phyloP scores from a whole-genome alignment of 805 yeast species.

The Kodamaea jinghongensis region DNA sequence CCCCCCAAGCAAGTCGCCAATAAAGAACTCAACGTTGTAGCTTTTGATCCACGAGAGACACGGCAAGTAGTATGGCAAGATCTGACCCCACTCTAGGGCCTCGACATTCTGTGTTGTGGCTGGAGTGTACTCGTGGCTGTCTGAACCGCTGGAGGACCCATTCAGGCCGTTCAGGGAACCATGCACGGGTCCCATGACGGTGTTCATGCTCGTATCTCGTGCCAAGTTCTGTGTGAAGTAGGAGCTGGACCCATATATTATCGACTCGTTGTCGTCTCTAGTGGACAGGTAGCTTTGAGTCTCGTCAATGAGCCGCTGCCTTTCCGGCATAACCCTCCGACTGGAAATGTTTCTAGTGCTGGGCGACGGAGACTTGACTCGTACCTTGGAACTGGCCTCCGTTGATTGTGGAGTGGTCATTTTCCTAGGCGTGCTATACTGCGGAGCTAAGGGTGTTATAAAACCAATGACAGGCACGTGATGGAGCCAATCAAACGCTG shows the following conservation, averaged over 20 bases:
- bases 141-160: neutral
- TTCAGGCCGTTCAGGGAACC: neutral
- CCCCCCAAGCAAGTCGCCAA: slow-evolving; percentile 78
- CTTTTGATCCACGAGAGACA: slow-evolving; percentile 63
- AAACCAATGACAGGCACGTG: no score
- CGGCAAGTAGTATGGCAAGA: slow-evolving; percentile 64
- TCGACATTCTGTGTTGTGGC: slow-evolving; percentile 19
- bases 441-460: neutral
- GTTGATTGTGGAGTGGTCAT: neutral
- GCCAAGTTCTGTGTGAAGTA: neutral
- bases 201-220: neutral
- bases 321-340: slow-evolving; percentile 17
- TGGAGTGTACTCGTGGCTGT: slow-evolving; percentile 21
- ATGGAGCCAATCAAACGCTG: no score
- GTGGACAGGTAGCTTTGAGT: neutral
- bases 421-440: neutral
- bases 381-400: neutral
- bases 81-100: slow-evolving; percentile 25
- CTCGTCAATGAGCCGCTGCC: slow-evolving; percentile 14
- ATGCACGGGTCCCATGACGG: no score
- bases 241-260: slow-evolving; percentile 4
- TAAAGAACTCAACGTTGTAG: slow-evolving; percentile 39
- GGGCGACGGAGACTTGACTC: slow-evolving; percentile 12
- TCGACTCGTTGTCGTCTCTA: slow-evolving; percentile 9
- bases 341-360: slow-evolving; percentile 19